Evolutionary conservation across 345 rosid genomes (phyloP), one percentile per base, ranked within the genome.

Genomic region (Sisymbrium irio): DNA sequence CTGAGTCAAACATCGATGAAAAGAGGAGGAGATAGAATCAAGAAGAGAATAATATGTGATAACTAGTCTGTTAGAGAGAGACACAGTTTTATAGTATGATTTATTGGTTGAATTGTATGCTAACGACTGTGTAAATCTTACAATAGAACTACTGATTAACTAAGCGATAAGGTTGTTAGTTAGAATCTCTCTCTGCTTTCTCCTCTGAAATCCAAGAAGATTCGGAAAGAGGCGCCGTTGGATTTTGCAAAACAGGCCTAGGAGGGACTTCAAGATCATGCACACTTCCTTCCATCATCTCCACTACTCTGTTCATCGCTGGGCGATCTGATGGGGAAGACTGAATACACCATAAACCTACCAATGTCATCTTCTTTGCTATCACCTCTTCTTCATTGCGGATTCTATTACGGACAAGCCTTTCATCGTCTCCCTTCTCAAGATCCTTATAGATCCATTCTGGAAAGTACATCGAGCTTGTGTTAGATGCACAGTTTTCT

Each of bases 341-440:
- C 42, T 83, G 82, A 54, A 81, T 81, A 62, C 79, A 76, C 78
- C 79, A 83, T 46, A 81, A 37, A n/a, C 78, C 69, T 9, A 79
- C 79, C 14, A 78, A 0, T 0, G 60, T 73, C 74, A 81, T 61
- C 76, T 76, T 81, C 50, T 35, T 77, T 8, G 17, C 28, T 57
- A 55, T 8, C 19, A 75, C 53, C 2, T 70, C 54, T n/a, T 75
- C 79, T 12, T 70, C 69, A 36, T 9, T 32, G 3, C 3, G 30
- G 1, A 62, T 50, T 39, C 53, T 46, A 47, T 58, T 30, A 3
- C 58, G 74, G 1, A 10, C 2, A 2, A 67, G 51, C 36, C 51
- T 47, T 12, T 35, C 58, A 54, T 17, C 22, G 5, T 69, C 15
- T 3, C 46, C 36, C 1, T 33, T 75, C 47, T 82, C 82, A 25